Evolutionary conservation across 176 grass and related monocot species (phyloP), one percentile per base, ranked within the genome.

Genomic region (Eragrostis nindensis): DNA sequence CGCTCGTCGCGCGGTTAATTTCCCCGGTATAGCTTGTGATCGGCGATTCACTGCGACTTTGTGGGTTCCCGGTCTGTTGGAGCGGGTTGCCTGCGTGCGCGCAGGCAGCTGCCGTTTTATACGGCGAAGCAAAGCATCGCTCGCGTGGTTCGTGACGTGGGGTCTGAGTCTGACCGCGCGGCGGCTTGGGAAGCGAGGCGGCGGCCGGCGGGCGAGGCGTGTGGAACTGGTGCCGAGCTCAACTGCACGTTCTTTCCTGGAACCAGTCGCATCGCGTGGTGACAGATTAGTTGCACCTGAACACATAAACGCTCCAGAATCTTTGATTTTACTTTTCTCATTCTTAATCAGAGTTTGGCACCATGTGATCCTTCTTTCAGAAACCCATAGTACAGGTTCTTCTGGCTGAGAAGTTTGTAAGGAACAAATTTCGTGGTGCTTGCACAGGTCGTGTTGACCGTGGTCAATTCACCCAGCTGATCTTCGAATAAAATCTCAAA

Each of bases 181-280:
- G 21, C 69, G 61, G 61, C 86, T 74, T 84, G 30, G 81, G 45
- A 43, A 79, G 75, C 18, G 74, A 56, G 86, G 59, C 18, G 42
- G 64, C 21, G 59, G 42, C 26, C 75, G 43, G 29, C 25, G 57
- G 59, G 11, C 9, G 64, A 41, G 50, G 69, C 69, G 60, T 57
- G 84, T n/a, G n/a, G n/a, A 47, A 65, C 45, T 15, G 30, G 4
- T 18, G 49, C 84, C 62, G n/a, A n/a, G n/a, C n/a, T n/a, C n/a
- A n/a, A n/a, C n/a, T n/a, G n/a, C n/a, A 2, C 21, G 19, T 59
- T 55, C 19, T 73, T 88, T 88, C 55, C 19, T 67, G 40, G 73
- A 83, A 86, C 24, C 22, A 5, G 30, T 39, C 30, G 18, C 14
- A 1, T 29, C 46, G 7, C 16, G 68, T 22, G 6, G 25, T 62